Percentiles rank a stretch among this genome's conserved stretches.
These are phyloP conservation scores for Ettlia oleoabundans DNA, from an alignment of 139 green algal species.

Conservation along the genomic window DNA sequence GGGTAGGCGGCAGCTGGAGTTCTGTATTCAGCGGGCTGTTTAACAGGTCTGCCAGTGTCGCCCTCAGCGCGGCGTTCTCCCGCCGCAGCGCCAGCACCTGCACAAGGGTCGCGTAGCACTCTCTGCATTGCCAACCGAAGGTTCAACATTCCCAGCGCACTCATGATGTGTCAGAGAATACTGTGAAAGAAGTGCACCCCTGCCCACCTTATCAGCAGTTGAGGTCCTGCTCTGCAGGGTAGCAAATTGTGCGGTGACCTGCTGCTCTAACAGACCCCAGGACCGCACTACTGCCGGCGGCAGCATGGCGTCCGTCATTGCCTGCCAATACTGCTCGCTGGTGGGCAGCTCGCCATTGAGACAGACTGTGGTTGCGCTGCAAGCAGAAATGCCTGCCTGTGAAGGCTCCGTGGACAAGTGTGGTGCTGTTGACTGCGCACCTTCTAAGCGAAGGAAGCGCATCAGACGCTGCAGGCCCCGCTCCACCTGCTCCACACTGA, in stretches of 20 bases:
- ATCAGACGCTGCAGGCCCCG: neutral
- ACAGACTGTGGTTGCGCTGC: neutral
- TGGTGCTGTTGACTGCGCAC: no score
- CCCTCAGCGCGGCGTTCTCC: slow-evolving; percentile 30
- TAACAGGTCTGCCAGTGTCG: neutral
- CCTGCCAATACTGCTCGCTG: slow-evolving; percentile 31
- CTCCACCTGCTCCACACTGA: slow-evolving; percentile 11
- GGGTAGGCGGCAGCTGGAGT: slow-evolving; percentile 25
- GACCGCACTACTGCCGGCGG: neutral
- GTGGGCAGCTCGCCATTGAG: neutral
- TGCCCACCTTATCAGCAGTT: slow-evolving; percentile 16
- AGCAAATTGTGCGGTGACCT: neutral
- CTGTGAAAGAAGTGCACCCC: neutral
- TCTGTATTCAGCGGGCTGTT: slow-evolving; percentile 18
- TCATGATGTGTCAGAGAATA: neutral
- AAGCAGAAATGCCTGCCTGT: no score
- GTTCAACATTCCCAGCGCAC: no score
- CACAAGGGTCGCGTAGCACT: neutral
- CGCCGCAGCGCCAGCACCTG: slow-evolving; percentile 26
- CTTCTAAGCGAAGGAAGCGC: neutral
- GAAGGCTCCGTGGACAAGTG: no score
- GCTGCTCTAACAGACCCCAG: slow-evolving; percentile 20
- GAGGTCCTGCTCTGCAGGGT: slow-evolving; percentile 8
- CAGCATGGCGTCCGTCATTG: neutral
- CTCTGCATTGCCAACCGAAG: no score